Conservation (phyloP, 2,329 filamentous ascomycete genomes). For the Akanthomyces uredinophilus region DNA sequence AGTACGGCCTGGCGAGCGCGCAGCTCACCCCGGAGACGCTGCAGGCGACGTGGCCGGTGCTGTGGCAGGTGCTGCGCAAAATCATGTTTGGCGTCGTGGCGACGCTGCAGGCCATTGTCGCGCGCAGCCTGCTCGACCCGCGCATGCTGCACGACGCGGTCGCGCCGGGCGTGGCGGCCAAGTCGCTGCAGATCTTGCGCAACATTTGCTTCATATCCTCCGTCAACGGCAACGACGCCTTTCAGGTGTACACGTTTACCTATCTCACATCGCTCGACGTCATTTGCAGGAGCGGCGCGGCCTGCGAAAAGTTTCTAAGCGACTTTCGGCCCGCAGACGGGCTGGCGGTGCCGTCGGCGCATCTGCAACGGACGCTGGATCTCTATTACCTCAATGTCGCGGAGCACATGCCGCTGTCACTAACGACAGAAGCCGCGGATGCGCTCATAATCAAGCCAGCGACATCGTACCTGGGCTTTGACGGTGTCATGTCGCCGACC, state of each 20-base stretch:
- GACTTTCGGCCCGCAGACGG: constrained; percentile 48
- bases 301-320: constrained; percentile 62
- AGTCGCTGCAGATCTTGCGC: constrained; percentile 67
- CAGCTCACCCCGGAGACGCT: constrained; percentile 61
- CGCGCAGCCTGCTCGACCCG: constrained; percentile 53
- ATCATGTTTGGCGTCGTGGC: constrained; percentile 72
- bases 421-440: constrained; percentile 65
- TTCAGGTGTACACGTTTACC: constrained; percentile 80
- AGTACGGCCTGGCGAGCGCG: constrained; percentile 59
- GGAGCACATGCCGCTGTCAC: constrained; percentile 71
- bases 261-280: constrained; percentile 80
- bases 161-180: constrained; percentile 63
- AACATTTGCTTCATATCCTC: constrained; percentile 79
- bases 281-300: constrained; percentile 62
- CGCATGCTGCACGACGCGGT: constrained; percentile 36
- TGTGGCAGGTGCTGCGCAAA: constrained; percentile 73
- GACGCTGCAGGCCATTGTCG: constrained; percentile 67
- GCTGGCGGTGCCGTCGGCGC: constrained; percentile 20
- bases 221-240: constrained; percentile 64
- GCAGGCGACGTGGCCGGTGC: constrained; percentile 59
- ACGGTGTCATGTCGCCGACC: constrained; percentile 38
- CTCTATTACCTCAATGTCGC: constrained; percentile 84
- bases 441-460: constrained; percentile 69
- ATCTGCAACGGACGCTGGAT: constrained; percentile 66
- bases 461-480: constrained; percentile 61